phyloP scores from a whole-genome alignment of 192 early-diverging fungal genomes.

The Backusella mclennaniae region DNA sequence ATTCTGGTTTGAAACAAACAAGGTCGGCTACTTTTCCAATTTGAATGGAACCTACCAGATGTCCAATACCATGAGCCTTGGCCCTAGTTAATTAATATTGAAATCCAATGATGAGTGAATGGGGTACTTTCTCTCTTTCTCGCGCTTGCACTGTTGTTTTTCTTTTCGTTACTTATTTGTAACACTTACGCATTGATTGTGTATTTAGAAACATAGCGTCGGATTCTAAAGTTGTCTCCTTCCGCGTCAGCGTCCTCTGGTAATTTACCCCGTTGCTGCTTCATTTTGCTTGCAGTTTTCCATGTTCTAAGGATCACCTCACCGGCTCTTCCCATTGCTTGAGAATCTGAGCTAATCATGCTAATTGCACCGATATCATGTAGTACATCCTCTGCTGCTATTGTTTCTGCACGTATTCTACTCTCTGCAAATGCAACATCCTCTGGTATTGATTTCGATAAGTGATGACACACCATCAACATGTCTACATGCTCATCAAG shows the following conservation, averaged over 20 bases:
- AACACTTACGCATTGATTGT: constrained; percentile 89
- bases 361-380: constrained; percentile 97
- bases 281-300: constrained; percentile 97
- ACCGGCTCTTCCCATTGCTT: constrained; percentile 97
- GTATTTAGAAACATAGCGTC: constrained; percentile 94
- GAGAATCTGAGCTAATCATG: constrained; percentile 91
- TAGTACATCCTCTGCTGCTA: constrained; percentile 94
- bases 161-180: not conserved
- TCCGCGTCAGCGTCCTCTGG: constrained; percentile 42
- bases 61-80: constrained; percentile 81
- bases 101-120: not conserved
- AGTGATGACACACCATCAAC: constrained; percentile 98
- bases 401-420: constrained; percentile 95
- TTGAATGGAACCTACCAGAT: constrained; percentile 91
- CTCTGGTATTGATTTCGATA: constrained; percentile 92
- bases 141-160: no score
- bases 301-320: constrained; percentile 92
- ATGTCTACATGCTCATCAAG: constrained; percentile 98
- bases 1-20: constrained; percentile 78
- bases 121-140: not conserved
- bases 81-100: constrained; percentile 51
- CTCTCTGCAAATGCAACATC: constrained; percentile 97
- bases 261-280: constrained; percentile 72
- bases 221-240: constrained; percentile 87
- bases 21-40: constrained; percentile 92